phyloP scores from a whole-genome alignment of 116 monocot species.

The Dioscorea cayenensis region DNA sequence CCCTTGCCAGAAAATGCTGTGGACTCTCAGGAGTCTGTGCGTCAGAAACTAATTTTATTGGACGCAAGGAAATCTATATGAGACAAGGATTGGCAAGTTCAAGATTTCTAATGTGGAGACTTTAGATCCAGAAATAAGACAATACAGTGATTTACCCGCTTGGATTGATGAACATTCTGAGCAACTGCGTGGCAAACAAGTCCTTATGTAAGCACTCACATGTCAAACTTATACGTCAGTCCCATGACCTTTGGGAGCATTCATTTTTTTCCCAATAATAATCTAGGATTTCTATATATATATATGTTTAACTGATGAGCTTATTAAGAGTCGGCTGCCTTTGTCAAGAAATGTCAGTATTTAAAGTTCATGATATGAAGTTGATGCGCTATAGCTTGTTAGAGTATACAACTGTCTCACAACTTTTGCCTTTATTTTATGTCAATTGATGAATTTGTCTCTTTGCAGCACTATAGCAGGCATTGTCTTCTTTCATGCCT shows the following conservation, averaged over 20 bases:
- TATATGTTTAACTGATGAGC: no score
- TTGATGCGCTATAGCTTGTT: no score
- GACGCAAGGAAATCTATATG: conserved; percentile 97
- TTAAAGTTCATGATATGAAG: no score
- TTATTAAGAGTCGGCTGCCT: no score
- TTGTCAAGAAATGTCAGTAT: no score
- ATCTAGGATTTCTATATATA: no score
- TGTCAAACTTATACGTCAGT: background rate
- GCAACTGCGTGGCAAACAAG: conserved; percentile 49
- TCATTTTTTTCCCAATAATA: background rate
- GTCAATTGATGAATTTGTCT: no score
- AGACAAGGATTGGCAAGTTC: conserved; percentile 95
- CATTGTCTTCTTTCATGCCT: no score
- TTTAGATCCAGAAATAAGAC: conserved; percentile 85
- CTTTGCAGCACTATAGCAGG: no score
- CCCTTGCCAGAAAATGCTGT: conserved; percentile 18
- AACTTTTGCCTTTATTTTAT: no score
- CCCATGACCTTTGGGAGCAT: background rate
- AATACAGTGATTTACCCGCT: conserved; percentile 85
- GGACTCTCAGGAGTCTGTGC: conserved; percentile 18
- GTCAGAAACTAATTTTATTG: conserved; percentile 48
- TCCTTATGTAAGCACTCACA: conserved; percentile 70
- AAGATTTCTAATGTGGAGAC: conserved; percentile 59
- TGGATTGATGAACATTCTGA: conserved; percentile 87
- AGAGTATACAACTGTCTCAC: no score